These are phyloP conservation scores for Lasiosphaeria miniovina DNA, from an alignment of 495 filamentous ascomycete species.

Conservation along the genomic window DNA sequence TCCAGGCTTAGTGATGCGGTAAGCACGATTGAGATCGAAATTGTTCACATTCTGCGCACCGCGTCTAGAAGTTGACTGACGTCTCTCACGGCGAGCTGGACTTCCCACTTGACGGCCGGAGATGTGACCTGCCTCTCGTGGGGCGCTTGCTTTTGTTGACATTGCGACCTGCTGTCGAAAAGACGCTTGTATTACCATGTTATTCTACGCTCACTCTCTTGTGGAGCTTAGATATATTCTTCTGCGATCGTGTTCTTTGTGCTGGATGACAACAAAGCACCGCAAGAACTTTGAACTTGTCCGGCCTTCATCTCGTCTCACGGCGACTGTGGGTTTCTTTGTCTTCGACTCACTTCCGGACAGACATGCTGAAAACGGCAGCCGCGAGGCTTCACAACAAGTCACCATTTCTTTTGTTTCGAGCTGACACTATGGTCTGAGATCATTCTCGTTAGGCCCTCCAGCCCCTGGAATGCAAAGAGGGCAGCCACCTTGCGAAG, in stretches of 20 bases:
- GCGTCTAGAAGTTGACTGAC: slow-evolving; percentile 7
- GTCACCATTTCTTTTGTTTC: not conserved
- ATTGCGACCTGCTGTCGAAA: too few relatives aligned
- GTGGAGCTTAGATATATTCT: too few relatives aligned
- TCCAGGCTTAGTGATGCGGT: not conserved
- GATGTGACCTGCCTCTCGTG: too few relatives aligned
- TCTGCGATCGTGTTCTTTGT: too few relatives aligned
- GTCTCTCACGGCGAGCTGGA: not conserved
- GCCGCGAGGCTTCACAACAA: not conserved
- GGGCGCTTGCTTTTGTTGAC: too few relatives aligned
- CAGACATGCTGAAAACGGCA: not conserved
- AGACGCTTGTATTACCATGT: too few relatives aligned
- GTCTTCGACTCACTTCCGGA: not conserved
- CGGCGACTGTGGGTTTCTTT: slow-evolving; percentile 1
- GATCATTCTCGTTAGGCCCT: not conserved
- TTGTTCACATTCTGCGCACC: slow-evolving; percentile 5
- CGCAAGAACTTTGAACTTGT: not conserved
- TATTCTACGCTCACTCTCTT: too few relatives aligned
- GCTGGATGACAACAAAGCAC: too few relatives aligned
- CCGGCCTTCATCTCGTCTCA: not conserved
- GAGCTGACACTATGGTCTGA: not conserved
- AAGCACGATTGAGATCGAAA: slow-evolving; percentile 16
- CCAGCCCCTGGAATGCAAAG: not conserved
- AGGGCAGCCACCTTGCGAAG: too few relatives aligned
- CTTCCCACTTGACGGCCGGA: too few relatives aligned